phyloP scores from a whole-genome alignment of 768 basidiomycete genomes.

The Grammothele lineata region DNA sequence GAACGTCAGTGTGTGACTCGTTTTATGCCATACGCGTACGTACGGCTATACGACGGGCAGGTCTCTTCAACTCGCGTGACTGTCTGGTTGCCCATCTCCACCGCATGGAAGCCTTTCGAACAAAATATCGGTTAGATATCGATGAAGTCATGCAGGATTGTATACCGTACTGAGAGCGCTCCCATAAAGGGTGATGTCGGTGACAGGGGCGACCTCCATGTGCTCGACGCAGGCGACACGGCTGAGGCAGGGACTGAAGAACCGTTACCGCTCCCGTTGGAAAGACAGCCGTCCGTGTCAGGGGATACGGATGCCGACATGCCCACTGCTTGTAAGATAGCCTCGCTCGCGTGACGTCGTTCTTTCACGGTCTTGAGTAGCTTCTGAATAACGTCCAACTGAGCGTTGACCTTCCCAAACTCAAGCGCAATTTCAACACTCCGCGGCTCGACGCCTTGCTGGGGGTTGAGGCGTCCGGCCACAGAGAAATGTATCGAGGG shows the following conservation, averaged over 20 bases:
- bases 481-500: constrained; percentile 43
- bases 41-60: too few relatives aligned
- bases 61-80: constrained; percentile 6
- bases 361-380: constrained; percentile 21
- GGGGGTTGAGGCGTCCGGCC: constrained; percentile 57
- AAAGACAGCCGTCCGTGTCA: too few relatives aligned
- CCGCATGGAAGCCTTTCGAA: constrained; percentile 43
- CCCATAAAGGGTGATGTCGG: constrained; percentile 23
- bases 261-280: background rate
- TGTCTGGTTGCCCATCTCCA: constrained; percentile 37
- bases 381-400: constrained; percentile 38
- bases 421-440: constrained; percentile 45
- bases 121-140: background rate
- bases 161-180: constrained; percentile 31
- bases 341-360: background rate
- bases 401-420: constrained; percentile 43
- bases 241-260: background rate
- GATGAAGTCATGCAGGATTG: background rate
- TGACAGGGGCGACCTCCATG: constrained; percentile 21
- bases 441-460: constrained; percentile 49
- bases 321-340: background rate
- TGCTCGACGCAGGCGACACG: background rate
- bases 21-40: too few relatives aligned
- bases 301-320: background rate
- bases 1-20: too few relatives aligned